Evolutionary conservation across 768 basidiomycete genomes (phyloP), one percentile per base, ranked within the genome.

Genomic region (Chiua virens): DNA sequence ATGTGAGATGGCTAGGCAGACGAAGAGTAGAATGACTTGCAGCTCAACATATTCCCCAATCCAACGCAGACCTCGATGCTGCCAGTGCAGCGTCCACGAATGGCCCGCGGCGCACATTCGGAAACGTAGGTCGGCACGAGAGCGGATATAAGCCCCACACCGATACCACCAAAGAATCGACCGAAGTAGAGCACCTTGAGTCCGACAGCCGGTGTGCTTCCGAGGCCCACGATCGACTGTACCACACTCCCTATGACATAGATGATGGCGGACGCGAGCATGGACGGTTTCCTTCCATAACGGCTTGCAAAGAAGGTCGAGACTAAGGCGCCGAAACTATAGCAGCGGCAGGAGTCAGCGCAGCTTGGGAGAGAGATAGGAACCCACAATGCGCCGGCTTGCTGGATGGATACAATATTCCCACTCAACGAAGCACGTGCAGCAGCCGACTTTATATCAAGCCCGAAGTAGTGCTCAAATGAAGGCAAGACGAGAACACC

Each of bases 121-220:
- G 72, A 67, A 3, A 73, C 64, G 22, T 74, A 74, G 1, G 68
- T 63, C 2, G 73, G 73, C 21, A 71, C 69, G 22, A 74, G 42
- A 0, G 69, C 70, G 3, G 66, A 57, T 55, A 71, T 64, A 28
- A 72, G 41, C 23, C 77, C 75, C 4, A 78, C 69, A 3, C 80
- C 79, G 28, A 80, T 61, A 14, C 80, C 82, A 6, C 73, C 68
- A 0, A 82, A 55, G 68, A 79, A 79, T 9, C 78, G 73, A 44
- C 66, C 57, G 39, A 71, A 59, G 48, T 64, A 72, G 8, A 71
- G 53, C 3, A 71, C 17, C 20, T 65, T 43, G 20, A 72, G 56
- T 14, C 63, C 69, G 3, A 59, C 53, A 8, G 49, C 49, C 3
- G 58, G 45, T 32, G 62, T 56, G 40, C 56, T 65, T 28, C 71